A percentile compares a stretch with the other conserved stretches of the same genome.
These are phyloP conservation scores for Copromyces sp. DNA, from an alignment of 495 filamentous ascomycete genomes.

Conservation along the genomic window DNA sequence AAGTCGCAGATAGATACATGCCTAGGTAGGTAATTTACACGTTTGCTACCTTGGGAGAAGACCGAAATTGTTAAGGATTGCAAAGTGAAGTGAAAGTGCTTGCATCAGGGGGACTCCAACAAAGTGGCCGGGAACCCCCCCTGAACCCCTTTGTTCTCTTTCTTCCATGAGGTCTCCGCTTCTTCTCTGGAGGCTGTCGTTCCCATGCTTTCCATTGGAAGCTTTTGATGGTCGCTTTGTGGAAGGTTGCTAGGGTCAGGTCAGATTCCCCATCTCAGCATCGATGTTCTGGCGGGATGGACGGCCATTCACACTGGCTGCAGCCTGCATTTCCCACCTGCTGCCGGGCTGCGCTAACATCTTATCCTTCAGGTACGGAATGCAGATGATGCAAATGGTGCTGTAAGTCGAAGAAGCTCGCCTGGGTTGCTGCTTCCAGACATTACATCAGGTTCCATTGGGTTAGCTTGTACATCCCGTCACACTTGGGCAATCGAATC, in stretches of 20 bases:
- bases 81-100: background rate
- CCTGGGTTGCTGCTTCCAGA: background rate
- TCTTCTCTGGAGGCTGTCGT: background rate
- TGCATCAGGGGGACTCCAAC: background rate
- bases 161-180: background rate
- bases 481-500: background rate
- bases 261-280: background rate
- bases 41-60: background rate
- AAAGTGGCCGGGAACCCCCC: background rate
- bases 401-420: background rate
- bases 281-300: background rate
- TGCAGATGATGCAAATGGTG: background rate
- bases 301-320: background rate
- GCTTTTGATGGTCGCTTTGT: background rate
- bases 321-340: background rate
- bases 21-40: background rate
- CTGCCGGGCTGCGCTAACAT: background rate
- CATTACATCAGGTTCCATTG: background rate
- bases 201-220: background rate
- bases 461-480: background rate
- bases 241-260: background rate
- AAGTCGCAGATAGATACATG: background rate
- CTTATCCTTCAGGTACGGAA: background rate
- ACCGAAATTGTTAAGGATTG: background rate
- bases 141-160: background rate